Percentiles rank a stretch among this genome's conserved stretches.
Evolutionary conservation across 345 rosid species (phyloP).

Genomic region (Brassica carinata): DNA sequence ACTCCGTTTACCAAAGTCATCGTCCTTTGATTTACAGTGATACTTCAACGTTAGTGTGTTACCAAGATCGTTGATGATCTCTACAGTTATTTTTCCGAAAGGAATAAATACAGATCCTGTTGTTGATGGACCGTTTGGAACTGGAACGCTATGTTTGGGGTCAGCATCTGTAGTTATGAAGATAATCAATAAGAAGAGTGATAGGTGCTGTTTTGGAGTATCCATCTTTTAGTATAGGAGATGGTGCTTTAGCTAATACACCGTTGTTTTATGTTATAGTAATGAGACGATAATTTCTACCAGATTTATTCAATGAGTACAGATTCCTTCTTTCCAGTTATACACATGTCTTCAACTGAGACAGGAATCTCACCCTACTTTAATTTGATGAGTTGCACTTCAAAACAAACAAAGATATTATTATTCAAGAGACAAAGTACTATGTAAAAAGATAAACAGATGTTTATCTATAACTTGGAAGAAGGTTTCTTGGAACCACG

Average conservation of each 20-base stretch:
- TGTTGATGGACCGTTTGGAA: constrained; percentile 1
- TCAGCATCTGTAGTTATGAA: constrained; percentile 11
- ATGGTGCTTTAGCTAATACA: background rate
- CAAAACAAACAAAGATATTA: background rate
- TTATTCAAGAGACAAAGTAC: background rate
- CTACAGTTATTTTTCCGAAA: background rate
- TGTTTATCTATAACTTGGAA: background rate
- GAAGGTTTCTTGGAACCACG: constrained; percentile 45
- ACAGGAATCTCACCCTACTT: constrained; percentile 2
- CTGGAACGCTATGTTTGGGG: background rate
- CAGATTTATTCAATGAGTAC: background rate
- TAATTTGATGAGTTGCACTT: background rate
- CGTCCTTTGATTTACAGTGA: constrained; percentile 34
- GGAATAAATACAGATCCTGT: background rate
- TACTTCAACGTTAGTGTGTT: background rate
- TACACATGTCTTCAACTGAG: background rate
- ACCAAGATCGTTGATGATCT: constrained; percentile 26
- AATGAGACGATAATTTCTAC: background rate
- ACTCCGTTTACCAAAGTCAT: constrained; percentile 18
- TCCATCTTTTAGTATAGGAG: background rate
- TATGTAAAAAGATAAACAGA: background rate
- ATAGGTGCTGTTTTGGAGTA: background rate
- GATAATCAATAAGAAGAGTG: background rate
- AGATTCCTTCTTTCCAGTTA: background rate
- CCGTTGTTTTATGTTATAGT: too few relatives aligned